Percentiles rank a stretch among this genome's conserved stretches.
phyloP scores from a whole-genome alignment of 164 flowering plant genomes.

The Warburgia ugandensis region DNA sequence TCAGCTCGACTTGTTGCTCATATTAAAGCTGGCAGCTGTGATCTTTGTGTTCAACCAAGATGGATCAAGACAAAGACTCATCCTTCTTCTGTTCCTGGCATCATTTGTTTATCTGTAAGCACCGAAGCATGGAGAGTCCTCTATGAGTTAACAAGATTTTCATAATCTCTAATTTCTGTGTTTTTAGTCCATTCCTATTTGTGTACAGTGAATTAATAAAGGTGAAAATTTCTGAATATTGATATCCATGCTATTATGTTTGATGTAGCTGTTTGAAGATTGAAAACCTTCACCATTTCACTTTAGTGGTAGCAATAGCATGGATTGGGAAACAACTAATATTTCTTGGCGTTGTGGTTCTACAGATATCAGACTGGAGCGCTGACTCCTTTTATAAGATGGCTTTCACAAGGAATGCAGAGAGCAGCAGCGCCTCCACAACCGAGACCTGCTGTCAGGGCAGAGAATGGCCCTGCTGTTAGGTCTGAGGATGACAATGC shows the following conservation, averaged over 20 bases:
- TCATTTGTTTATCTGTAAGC: conserved; percentile 79
- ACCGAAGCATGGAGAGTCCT: too few species aligned
- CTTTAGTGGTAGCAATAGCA: not conserved
- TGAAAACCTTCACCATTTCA: too few species aligned
- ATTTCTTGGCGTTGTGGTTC: not conserved
- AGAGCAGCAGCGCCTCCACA: conserved; percentile 78
- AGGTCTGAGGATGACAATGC: conserved; percentile 51
- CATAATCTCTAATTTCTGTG: too few species aligned
- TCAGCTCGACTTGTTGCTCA: conserved; percentile 78
- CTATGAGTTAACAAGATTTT: too few species aligned
- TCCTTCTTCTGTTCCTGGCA: conserved; percentile 70
- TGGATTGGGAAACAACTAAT: too few species aligned
- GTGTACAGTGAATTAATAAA: too few species aligned
- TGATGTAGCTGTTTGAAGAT: too few species aligned
- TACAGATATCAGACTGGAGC: conserved; percentile 94
- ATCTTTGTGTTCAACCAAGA: conserved; percentile 93
- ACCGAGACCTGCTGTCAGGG: conserved; percentile 55
- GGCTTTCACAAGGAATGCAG: conserved; percentile 93
- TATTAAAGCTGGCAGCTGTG: conserved; percentile 86
- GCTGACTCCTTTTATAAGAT: conserved; percentile 70
- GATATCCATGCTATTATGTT: too few species aligned
- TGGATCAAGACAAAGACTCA: conserved; percentile 87
- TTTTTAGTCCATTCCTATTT: too few species aligned
- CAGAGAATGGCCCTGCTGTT: conserved; percentile 40
- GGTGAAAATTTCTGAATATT: too few species aligned